Evolutionary conservation across 2,329 filamentous ascomycete species (phyloP), one percentile per base, ranked within the genome.

Genomic region (Scortechinia acanthostroma): DNA sequence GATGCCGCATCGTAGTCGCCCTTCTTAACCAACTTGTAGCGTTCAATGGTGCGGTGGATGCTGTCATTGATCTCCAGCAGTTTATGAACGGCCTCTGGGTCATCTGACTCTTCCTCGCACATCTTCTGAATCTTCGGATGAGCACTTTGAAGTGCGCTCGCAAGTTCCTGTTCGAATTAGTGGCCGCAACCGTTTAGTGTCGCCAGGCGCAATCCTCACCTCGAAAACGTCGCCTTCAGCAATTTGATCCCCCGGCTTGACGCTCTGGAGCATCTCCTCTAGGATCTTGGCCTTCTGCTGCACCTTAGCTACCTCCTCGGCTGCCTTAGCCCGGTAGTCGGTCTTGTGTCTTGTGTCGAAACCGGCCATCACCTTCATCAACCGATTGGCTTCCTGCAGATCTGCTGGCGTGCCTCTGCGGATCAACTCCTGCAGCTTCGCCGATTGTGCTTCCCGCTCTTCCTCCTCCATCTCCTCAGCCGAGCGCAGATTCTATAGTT

Each of bases 361-460:
- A 50, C 93, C 93, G 45, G 93, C 93, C 93, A 98, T 97, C 53
- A 98, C 78, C 68, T 98, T 98, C 93, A 98, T 98, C 45, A 98
- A 74, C 54, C 89, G 84, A 60, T 97, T 98, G 45, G 93, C 93
- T 70, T 98, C 93, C 62, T 96, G 91, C 48, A 98, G 69, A 62
- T 98, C 93, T 51, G 94, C 86, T 21, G 93, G 93, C 3, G 88
- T 84, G 45, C 93, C 93, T 53, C 93, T 77, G 49, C 93, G 84
- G 59, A 98, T 97, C 45, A 98, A 73, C 66, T 98, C 93, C 60
- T 98, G 93, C 16, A 98, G 75, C 65, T 98, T 98, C n/a, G 93
- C 93, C 2, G 90, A 95, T 60, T 98, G 93, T 2, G 91, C 91
- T 55, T 91, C 89, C 47, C 80, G 80, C 61, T 98, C 93, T 65